Conservation (phyloP, 2,329 filamentous ascomycete species). For the Sporothrix schenckii region DNA sequence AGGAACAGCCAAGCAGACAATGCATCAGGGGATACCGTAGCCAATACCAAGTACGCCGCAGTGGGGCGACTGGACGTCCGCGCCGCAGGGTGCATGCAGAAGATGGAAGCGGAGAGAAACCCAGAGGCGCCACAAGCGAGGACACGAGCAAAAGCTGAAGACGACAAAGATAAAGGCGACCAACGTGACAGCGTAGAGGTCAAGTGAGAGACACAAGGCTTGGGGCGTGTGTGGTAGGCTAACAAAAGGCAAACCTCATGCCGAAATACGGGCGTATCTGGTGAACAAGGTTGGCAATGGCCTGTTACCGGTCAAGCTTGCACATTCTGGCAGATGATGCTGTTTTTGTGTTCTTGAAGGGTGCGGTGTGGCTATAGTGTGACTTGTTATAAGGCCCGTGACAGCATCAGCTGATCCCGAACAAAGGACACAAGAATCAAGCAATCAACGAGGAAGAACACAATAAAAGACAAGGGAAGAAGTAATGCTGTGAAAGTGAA, state of each 20-base stretch:
- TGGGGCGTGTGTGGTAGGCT: too few relatives aligned
- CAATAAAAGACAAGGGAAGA: neutral
- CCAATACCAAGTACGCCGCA: neutral
- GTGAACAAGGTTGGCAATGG: neutral
- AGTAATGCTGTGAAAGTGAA: slow-evolving; percentile 8
- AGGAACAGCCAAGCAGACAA: neutral
- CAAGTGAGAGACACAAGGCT: neutral
- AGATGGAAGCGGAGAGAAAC: slow-evolving; percentile 8
- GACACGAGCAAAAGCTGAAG: neutral
- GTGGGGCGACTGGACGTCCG: slow-evolving; percentile 29
- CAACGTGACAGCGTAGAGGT: neutral
- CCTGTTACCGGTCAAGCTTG: slow-evolving; percentile 16
- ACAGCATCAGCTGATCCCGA: slow-evolving; percentile 8
- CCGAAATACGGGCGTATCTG: slow-evolving; percentile 20
- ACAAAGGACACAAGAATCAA: neutral
- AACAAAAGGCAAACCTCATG: slow-evolving; percentile 4
- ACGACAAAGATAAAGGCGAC: neutral
- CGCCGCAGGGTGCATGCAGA: slow-evolving; percentile 29
- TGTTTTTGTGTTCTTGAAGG: neutral
- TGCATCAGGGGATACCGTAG: slow-evolving; percentile 16
- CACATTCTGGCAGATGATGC: slow-evolving; percentile 17
- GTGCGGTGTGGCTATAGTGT: slow-evolving; percentile 9
- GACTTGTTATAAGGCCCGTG: slow-evolving; percentile 16
- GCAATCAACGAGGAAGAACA: neutral
- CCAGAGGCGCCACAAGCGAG: neutral